A percentile compares a stretch with the other conserved stretches of the same genome.
These are phyloP conservation scores for Rhodamnia argentea DNA, from an alignment of 345 rosid genomes.

Conservation along the genomic window DNA sequence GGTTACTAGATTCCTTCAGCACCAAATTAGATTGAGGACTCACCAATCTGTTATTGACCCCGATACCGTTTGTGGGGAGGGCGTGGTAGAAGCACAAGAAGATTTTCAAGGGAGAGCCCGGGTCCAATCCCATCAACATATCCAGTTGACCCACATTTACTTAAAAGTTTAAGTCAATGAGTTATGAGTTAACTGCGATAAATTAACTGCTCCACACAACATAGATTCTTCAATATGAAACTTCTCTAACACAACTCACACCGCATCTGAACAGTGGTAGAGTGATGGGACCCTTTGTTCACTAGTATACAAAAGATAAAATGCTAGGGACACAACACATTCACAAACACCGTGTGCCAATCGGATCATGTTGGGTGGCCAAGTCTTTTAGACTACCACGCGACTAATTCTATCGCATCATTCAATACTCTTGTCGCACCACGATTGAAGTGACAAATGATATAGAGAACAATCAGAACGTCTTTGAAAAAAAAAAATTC, in stretches of 20 bases:
- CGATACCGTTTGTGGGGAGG: neutral
- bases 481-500: too few relatives aligned
- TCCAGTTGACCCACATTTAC: neutral
- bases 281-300: too few relatives aligned
- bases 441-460: neutral
- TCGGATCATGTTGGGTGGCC: too few relatives aligned
- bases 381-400: too few relatives aligned
- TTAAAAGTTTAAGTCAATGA: rapidly evolving
- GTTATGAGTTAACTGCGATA: neutral
- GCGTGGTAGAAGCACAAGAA: neutral
- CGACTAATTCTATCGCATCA: too few relatives aligned
- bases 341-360: too few relatives aligned
- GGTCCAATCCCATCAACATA: rapidly evolving
- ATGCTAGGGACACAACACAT: too few relatives aligned
- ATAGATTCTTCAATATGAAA: too few relatives aligned
- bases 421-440: neutral
- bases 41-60: rapidly evolving
- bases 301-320: too few relatives aligned
- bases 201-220: neutral
- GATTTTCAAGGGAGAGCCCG: rapidly evolving
- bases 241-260: too few relatives aligned
- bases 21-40: neutral
- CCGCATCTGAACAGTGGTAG: too few relatives aligned
- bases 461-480: neutral
- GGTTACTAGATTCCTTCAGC: neutral